Evolutionary conservation across 768 basidiomycete genomes (phyloP).

Genomic region (Boletus reticuloceps): DNA sequence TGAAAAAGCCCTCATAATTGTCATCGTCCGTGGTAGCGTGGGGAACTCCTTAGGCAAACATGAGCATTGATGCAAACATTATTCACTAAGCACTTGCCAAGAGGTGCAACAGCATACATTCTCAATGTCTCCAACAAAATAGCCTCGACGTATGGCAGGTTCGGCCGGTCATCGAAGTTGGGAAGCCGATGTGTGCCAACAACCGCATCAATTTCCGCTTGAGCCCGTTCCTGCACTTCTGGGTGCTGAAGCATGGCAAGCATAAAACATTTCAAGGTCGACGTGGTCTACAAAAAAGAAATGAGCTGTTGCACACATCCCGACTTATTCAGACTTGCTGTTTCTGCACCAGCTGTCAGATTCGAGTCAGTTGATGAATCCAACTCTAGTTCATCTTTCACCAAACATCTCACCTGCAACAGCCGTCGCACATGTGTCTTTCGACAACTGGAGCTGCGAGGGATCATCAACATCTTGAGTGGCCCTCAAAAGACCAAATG

Average conservation of each 20-base stretch:
- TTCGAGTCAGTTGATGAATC: not conserved
- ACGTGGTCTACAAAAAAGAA: slow-evolving; percentile 2
- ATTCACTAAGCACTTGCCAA: slow-evolving; percentile 15
- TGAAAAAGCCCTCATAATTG: slow-evolving; percentile 17
- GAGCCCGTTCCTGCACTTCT: slow-evolving; percentile 29
- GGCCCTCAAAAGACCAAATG: slow-evolving; percentile 4
- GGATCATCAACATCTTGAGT: slow-evolving; percentile 1
- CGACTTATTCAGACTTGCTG: slow-evolving; percentile 1
- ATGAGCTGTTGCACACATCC: not conserved
- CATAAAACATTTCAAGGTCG: slow-evolving; percentile 24
- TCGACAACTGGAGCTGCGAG: slow-evolving; percentile 9
- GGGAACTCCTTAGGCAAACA: slow-evolving; percentile 9
- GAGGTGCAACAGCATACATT: slow-evolving; percentile 25
- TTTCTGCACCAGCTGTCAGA: slow-evolving; percentile 19
- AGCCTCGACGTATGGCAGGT: slow-evolving; percentile 31
- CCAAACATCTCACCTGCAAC: slow-evolving; percentile 14
- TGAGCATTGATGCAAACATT: not conserved
- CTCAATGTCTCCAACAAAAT: slow-evolving; percentile 29
- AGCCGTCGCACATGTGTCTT: slow-evolving; percentile 9
- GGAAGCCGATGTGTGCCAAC: slow-evolving; percentile 31
- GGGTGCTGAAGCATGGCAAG: slow-evolving; percentile 33
- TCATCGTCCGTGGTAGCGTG: slow-evolving; percentile 20
- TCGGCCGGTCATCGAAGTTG: slow-evolving; percentile 17
- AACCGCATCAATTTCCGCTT: slow-evolving; percentile 28
- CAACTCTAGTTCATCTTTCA: not conserved